Base-by-base conservation (phyloP, 116 monocot species). In the Phalaenopsis hybrid region DNA sequence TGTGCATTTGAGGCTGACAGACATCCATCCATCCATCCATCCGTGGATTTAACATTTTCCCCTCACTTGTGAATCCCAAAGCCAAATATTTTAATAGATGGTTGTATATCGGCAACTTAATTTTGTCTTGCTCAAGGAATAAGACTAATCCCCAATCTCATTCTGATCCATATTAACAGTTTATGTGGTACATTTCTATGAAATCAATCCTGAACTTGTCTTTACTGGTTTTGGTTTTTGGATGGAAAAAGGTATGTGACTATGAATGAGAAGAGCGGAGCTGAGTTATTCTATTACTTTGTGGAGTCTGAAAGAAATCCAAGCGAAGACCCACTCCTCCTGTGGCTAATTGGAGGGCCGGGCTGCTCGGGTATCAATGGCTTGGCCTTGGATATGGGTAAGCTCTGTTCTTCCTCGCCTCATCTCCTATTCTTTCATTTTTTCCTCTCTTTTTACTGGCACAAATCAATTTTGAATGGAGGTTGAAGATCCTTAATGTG, bases 231-330 rank as follows among this genome's bases (percentile, higher is more conserved):
- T 73, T 73, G 73, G 0, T 43, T 9, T 72, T 2, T 72, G 72
- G 72, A 63, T 20, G 63, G 72, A 15, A 13, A 75, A 75, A 67
- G 82, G n/a, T 83, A 83, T 25, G 83, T 83, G 34, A 51, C 18
- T 33, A 78, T 87, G 74, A 63, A 83, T 10, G 79, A 75, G 61
- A 77, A 15, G 77, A 87, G 33, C 18, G 84, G 78, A 44, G 84
- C 55, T 1, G 72, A 84, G 44, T 49, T 84, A 8, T 87, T 84
- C 81, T 87, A 87, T 76, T 87, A 81, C 61, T 87, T 87, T 12
- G 59, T 87, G 4, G 57, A 78, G 31, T 87, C 87, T 1, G 84
- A 87, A 33, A 77, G 82, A 78, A 84, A 79, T 25, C 87, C 84
- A 13, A 50, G 61, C 31, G 81, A 81, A 16, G 87, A 87, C 1